These are phyloP conservation scores for Magnaporthiopsis poae DNA, from an alignment of 2,329 filamentous ascomycete genomes.

Conservation along the genomic window DNA sequence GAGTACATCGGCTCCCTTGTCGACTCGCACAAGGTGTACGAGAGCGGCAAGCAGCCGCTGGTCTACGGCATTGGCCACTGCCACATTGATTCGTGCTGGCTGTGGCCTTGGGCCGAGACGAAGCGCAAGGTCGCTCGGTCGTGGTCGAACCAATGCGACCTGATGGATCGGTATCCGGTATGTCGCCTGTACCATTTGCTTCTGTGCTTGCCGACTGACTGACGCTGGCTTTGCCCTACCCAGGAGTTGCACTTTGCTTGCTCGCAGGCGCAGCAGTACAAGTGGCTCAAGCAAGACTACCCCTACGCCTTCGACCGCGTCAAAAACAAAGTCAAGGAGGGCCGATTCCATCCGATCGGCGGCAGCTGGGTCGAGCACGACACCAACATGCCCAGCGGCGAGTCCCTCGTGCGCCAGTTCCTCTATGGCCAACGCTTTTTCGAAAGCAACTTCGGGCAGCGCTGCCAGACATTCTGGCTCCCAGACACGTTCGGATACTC, in stretches of 20 bases:
- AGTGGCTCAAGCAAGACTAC: constrained; percentile 88
- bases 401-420: constrained; percentile 89
- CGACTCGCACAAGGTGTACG: constrained; percentile 76
- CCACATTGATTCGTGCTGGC: constrained; percentile 96
- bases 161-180: constrained; percentile 75
- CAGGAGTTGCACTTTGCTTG: constrained; percentile 77
- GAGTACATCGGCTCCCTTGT: constrained; percentile 73
- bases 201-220: not conserved
- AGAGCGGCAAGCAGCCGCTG: constrained; percentile 60
- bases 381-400: constrained; percentile 91
- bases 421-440: constrained; percentile 93
- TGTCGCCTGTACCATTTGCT: not conserved
- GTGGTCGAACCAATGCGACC: constrained; percentile 91
- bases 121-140: constrained; percentile 92
- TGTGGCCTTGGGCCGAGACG: constrained; percentile 97
- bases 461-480: constrained; percentile 89
- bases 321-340: constrained; percentile 80
- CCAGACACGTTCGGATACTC: constrained; percentile 98
- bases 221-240: not conserved
- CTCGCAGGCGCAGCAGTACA: constrained; percentile 94
- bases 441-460: constrained; percentile 79
- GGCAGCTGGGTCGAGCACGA: constrained; percentile 99
- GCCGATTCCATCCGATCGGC: constrained; percentile 86
- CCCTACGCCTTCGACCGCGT: constrained; percentile 83
- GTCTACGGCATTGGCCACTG: constrained; percentile 90